These are phyloP conservation scores for Pinus taeda DNA, from an alignment of 75 land plant species.

Conservation along the genomic window DNA sequence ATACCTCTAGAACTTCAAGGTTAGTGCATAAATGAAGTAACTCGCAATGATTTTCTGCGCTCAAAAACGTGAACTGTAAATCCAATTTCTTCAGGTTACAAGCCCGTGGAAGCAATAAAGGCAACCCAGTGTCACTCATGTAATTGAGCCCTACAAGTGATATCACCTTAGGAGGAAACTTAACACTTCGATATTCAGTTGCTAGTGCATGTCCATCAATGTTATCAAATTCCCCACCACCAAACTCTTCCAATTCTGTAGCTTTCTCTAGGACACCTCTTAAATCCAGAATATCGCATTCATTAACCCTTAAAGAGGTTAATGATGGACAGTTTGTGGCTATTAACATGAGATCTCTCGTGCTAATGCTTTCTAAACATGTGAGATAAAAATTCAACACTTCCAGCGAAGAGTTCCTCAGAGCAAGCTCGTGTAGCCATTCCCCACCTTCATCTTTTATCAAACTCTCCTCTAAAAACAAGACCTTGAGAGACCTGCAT, in stretches of 20 bases:
- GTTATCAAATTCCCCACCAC: slow-evolving; percentile 6
- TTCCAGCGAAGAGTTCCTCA: slow-evolving; percentile 55
- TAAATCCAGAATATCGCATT: slow-evolving; percentile 21
- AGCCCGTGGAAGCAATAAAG: slow-evolving; percentile 17
- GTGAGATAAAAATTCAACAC: slow-evolving; percentile 69
- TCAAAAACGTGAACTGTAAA: slow-evolving; percentile 31
- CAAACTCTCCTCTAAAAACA: slow-evolving; percentile 77
- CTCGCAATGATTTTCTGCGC: slow-evolving; percentile 20
- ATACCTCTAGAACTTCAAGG: slow-evolving; percentile 40
- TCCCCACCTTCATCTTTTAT: slow-evolving; percentile 66
- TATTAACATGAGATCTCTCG: slow-evolving; percentile 20
- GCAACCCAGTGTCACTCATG: slow-evolving; percentile 19
- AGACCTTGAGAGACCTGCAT: slow-evolving; percentile 57
- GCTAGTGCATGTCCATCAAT: neutral
- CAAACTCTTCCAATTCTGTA: slow-evolving; percentile 24
- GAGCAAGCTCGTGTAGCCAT: slow-evolving; percentile 85
- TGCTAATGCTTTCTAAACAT: slow-evolving; percentile 31
- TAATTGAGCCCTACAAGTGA: slow-evolving; percentile 28
- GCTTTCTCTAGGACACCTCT: slow-evolving; percentile 2
- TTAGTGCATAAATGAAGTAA: slow-evolving; percentile 23
- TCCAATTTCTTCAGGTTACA: slow-evolving; percentile 28
- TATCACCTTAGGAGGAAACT: slow-evolving; percentile 8
- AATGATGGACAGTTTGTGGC: slow-evolving; percentile 32
- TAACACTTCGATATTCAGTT: slow-evolving; percentile 4
- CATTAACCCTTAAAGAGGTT: slow-evolving; percentile 29